Evolutionary conservation across 1,284 basidiomycete species (phyloP).

Genomic region (Ustilago shanxiensis): DNA sequence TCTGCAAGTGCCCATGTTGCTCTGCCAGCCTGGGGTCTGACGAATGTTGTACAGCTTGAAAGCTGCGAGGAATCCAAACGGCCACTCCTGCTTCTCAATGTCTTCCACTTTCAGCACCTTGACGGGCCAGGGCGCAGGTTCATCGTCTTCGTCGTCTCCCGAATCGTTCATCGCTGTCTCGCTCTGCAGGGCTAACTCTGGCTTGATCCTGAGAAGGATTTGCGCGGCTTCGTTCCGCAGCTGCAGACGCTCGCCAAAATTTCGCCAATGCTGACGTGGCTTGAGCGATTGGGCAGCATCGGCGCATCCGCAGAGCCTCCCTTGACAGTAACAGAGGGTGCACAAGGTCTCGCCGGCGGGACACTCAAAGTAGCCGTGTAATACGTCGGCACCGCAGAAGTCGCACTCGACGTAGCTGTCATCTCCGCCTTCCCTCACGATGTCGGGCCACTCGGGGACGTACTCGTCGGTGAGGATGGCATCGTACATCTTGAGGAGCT

Average conservation of each 20-base stretch:
- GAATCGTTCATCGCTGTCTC: background rate
- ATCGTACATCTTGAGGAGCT: conserved; percentile 38
- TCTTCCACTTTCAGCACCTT: conserved; percentile 23
- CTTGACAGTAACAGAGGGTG: conserved; percentile 46
- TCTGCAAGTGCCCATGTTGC: conserved; percentile 29
- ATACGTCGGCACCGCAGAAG: conserved; percentile 47
- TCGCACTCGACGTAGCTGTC: conserved; percentile 53
- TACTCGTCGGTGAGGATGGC: conserved; percentile 40
- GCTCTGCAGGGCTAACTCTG: conserved; percentile 3
- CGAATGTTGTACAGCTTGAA: conserved; percentile 40
- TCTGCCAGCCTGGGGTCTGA: conserved; percentile 7
- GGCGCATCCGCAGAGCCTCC: conserved; percentile 36
- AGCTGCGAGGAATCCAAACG: conserved; percentile 44
- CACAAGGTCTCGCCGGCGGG: conserved; percentile 36
- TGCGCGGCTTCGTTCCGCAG: conserved; percentile 34
- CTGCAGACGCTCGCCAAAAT: conserved; percentile 36
- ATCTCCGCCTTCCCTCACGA: conserved; percentile 15
- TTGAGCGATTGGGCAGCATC: conserved; percentile 20
- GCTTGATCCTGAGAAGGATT: conserved; percentile 15
- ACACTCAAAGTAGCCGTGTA: conserved; percentile 50
- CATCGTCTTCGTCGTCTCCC: conserved; percentile 11
- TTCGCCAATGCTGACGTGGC: conserved; percentile 40
- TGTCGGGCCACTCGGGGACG: conserved; percentile 35
- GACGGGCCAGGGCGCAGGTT: conserved; percentile 11
- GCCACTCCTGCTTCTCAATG: conserved; percentile 27